Evolutionary conservation across 441 rosid species (phyloP), one percentile per base, ranked within the genome.

Genomic region (Mallotus repandus): DNA sequence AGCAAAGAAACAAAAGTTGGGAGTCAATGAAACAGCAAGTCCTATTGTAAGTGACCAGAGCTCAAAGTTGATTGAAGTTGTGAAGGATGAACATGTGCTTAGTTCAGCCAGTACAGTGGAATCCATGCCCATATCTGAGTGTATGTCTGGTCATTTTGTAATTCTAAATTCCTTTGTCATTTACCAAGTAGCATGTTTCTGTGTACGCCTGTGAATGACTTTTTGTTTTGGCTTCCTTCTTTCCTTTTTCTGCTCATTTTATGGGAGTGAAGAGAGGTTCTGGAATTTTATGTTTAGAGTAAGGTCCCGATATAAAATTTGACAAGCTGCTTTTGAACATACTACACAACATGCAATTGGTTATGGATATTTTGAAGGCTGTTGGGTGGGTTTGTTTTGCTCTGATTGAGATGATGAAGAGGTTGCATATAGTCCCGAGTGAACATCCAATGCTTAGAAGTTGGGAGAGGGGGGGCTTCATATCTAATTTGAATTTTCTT

Each of bases 1-100:
- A 62, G 65, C 78, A 56, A 76, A 84, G 84, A 81, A 76, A 68
- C 89, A 74, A 77, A 82, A 74, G 73, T 74, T 81, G 63, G 76
- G 29, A 1, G 67, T 19, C 32, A 63, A 19, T 3, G 79, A 71
- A 76, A 63, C 64, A 59, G 63, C 60, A n/a, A 64, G 61, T 58
- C 66, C 68, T 32, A 46, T 11, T 66, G 54, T 59, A 9, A 71
- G 61, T 59, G 78, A 65, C 38, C 79, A 64, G 72, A 80, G 78
- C 67, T 79, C 70, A 7, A 79, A 80, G 60, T 64, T 53, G 22
- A 58, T 73, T 49, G 76, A 60, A 59, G 35, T 69, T 59, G 76
- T 43, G 15, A 73, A 68, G 69, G 82, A 79, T 74, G 76, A 79
- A 69, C 73, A 72, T 38, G 72, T 70, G 45, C 72, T 62, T 66